Percentiles rank a stretch among this genome's conserved stretches.
Conservation (phyloP, 1,139 yeast species). For the Candida sanyaensis region DNA sequence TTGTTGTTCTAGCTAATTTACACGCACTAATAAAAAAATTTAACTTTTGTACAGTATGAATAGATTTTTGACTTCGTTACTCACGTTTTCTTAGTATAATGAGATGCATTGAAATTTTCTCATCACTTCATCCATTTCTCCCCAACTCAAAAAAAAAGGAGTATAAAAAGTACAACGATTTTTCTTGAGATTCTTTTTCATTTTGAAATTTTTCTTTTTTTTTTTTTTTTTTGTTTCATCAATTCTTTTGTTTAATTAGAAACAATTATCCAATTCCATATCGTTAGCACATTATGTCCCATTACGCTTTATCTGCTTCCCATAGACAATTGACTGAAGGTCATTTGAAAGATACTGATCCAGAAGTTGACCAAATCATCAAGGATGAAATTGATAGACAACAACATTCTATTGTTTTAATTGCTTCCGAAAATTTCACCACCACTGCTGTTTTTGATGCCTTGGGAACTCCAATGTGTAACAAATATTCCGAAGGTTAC, state of each 20-base stretch:
- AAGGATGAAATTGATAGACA: slow-evolving; percentile 91
- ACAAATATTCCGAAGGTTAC: slow-evolving; percentile 98
- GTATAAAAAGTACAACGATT: neutral
- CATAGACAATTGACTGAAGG: slow-evolving; percentile 70
- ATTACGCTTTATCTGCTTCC: slow-evolving; percentile 66
- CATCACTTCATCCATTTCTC: neutral
- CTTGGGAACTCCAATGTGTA: slow-evolving; percentile 94
- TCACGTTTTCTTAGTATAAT: neutral
- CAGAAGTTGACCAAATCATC: slow-evolving; percentile 80
- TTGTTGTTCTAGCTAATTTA: neutral
- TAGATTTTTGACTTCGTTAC: neutral
- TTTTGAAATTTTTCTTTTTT: neutral
- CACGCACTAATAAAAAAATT: neutral
- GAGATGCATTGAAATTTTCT: slow-evolving; percentile 2
- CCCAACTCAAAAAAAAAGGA: neutral
- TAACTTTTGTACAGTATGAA: no score
- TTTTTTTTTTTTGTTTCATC: neutral
- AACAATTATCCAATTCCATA: neutral
- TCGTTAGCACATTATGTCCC: slow-evolving; percentile 26
- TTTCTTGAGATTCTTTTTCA: neutral
- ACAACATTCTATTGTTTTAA: slow-evolving; percentile 87
- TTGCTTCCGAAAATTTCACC: slow-evolving; percentile 94
- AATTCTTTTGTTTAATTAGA: no score
- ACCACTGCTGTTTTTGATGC: slow-evolving; percentile 93
- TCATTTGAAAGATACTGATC: slow-evolving; percentile 74